phyloP scores from a whole-genome alignment of 1,139 yeast genomes.

The Magnusiomyces starmeri region DNA sequence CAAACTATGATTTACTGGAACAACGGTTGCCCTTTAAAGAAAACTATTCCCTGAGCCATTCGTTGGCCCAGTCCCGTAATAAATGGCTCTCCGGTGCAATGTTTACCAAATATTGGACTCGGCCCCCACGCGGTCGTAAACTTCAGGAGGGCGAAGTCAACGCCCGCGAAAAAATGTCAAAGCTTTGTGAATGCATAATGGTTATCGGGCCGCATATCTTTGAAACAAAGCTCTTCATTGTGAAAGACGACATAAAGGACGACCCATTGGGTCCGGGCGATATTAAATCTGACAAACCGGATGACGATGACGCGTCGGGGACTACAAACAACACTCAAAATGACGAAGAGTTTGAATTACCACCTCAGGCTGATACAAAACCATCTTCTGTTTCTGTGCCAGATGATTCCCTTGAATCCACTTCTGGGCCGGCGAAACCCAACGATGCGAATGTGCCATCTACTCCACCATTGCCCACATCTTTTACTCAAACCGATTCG shows the following conservation, averaged over 20 bases:
- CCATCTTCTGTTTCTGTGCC: no score
- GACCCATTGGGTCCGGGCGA: no score
- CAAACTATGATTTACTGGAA: constrained; percentile 55
- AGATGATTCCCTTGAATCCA: no score
- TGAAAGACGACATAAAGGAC: constrained; percentile 56
- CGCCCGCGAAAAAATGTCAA: constrained; percentile 83
- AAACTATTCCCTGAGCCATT: constrained; percentile 36
- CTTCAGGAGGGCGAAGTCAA: constrained; percentile 43
- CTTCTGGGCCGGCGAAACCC: no score
- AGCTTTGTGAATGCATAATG: constrained; percentile 68
- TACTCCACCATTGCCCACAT: no score
- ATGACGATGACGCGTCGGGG: no score
- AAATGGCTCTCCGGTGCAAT: constrained; percentile 67
- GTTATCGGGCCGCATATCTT: constrained; percentile 78
- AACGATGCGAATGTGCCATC: no score
- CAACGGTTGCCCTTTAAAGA: constrained; percentile 68
- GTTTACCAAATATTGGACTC: constrained; percentile 70
- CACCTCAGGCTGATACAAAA: no score
- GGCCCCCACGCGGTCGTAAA: constrained; percentile 50
- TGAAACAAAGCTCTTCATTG: constrained; percentile 68
- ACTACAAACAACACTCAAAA: no score
- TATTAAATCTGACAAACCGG: background rate
- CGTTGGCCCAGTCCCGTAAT: constrained; percentile 67
- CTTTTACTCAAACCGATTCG: no score
- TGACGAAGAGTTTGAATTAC: no score